phyloP scores from a whole-genome alignment of 768 basidiomycete genomes.

The Nevesoporus exiguus region DNA sequence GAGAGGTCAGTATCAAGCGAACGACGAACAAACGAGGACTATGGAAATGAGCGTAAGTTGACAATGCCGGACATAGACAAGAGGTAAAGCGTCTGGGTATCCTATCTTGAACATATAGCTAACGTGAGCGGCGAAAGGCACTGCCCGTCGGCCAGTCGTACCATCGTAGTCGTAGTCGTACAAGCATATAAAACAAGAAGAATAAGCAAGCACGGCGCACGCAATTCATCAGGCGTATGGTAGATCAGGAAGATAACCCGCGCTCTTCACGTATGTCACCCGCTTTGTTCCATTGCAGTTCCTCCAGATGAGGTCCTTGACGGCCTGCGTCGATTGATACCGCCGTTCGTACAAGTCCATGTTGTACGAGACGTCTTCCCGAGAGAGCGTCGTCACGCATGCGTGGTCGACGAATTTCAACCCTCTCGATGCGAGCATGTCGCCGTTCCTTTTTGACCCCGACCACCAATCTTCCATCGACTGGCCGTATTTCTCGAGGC shows the following conservation, averaged over 20 bases:
- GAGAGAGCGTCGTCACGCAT: slow-evolving; percentile 39
- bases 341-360: slow-evolving; percentile 33
- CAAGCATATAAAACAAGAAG: slow-evolving; percentile 4
- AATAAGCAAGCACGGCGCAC: not conserved
- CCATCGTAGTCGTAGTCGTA: slow-evolving; percentile 12
- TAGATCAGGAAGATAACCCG: slow-evolving; percentile 28
- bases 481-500: slow-evolving; percentile 33
- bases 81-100: slow-evolving; percentile 20
- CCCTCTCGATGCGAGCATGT: slow-evolving; percentile 30
- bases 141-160: slow-evolving; percentile 16
- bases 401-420: slow-evolving; percentile 39
- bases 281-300: slow-evolving; percentile 30
- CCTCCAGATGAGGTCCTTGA: slow-evolving; percentile 28
- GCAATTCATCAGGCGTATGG: slow-evolving; percentile 14
- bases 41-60: slow-evolving; percentile 22
- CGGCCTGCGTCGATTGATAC: slow-evolving; percentile 24
- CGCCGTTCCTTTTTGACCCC: slow-evolving; percentile 29
- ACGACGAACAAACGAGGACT: slow-evolving; percentile 13
- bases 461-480: slow-evolving; percentile 36
- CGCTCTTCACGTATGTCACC: slow-evolving; percentile 29
- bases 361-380: slow-evolving; percentile 32
- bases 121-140: slow-evolving; percentile 12
- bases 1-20: slow-evolving; percentile 14
- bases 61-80: slow-evolving; percentile 11
- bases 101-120: slow-evolving; percentile 13